Evolutionary conservation across 768 basidiomycete genomes (phyloP).

Genomic region (Cystobasidium tubakii): DNA sequence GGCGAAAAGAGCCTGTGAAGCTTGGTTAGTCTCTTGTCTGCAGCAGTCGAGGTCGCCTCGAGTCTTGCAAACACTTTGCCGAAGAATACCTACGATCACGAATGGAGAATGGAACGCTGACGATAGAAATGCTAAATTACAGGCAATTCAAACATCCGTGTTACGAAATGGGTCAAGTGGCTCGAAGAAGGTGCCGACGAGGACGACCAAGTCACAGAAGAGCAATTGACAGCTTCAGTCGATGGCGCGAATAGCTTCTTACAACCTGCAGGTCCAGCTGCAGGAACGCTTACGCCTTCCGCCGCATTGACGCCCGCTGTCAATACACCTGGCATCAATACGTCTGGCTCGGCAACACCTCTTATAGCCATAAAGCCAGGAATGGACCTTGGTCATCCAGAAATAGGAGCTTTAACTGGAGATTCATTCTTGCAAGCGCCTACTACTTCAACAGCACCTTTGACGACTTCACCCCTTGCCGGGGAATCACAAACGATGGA

Average conservation of each 20-base stretch:
- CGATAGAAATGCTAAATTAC: neutral
- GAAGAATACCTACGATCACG: too few relatives aligned
- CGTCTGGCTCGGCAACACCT: neutral
- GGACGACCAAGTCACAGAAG: constrained; percentile 27
- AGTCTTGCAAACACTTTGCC: neutral
- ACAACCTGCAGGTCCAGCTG: neutral
- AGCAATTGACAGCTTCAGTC: constrained; percentile 26
- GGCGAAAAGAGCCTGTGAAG: constrained; percentile 33
- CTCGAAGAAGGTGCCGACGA: constrained; percentile 21
- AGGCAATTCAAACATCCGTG: constrained; percentile 7
- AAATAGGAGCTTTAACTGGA: neutral
- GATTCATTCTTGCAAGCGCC: neutral
- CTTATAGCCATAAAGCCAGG: neutral
- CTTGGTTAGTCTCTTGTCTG: neutral
- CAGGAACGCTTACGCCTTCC: neutral
- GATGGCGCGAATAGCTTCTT: neutral
- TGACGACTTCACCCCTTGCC: neutral
- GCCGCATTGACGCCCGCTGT: neutral
- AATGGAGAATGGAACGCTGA: neutral
- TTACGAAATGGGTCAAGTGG: constrained; percentile 32
- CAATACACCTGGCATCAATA: neutral
- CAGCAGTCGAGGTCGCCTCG: neutral
- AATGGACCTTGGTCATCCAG: neutral
- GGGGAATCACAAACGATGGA: neutral
- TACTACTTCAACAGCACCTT: neutral